phyloP scores from a whole-genome alignment of 345 rosid species.

The Ceriops decandra region DNA sequence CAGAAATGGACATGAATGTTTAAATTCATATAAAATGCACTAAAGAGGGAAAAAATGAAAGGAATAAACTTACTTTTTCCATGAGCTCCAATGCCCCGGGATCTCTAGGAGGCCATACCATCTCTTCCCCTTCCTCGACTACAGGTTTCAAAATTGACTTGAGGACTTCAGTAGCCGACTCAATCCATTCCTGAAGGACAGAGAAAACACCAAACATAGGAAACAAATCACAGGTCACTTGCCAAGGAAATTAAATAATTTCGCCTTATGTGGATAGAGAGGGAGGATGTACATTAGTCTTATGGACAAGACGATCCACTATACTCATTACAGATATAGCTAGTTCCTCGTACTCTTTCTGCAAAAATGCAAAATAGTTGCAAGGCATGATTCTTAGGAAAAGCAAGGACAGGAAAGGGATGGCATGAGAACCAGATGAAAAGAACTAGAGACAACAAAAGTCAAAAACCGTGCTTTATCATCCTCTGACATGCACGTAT shows the following conservation, averaged over 20 bases:
- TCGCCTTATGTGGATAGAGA: background rate
- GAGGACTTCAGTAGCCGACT: slow-evolving; percentile 80
- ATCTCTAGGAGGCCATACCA: slow-evolving; percentile 78
- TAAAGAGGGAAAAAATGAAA: background rate
- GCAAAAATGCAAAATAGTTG: slow-evolving; percentile 26
- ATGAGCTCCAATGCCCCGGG: slow-evolving; percentile 61
- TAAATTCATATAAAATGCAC: background rate
- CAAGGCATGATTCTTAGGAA: slow-evolving; percentile 14
- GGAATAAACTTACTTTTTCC: slow-evolving; percentile 51
- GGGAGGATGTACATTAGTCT: slow-evolving; percentile 54
- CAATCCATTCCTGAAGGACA: slow-evolving; percentile 70
- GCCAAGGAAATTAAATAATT: background rate
- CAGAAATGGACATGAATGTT: background rate
- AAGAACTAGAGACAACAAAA: slow-evolving; percentile 34
- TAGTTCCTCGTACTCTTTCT: slow-evolving; percentile 92
- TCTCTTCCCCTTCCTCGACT: slow-evolving; percentile 61
- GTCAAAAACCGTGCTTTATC: slow-evolving; percentile 66
- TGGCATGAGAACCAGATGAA: slow-evolving; percentile 9
- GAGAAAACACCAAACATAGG: background rate
- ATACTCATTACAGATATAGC: slow-evolving; percentile 74
- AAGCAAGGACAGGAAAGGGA: slow-evolving; percentile 10
- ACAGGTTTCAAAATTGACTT: slow-evolving; percentile 68
- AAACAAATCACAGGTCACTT: background rate
- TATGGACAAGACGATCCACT: slow-evolving; percentile 76
- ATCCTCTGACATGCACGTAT: slow-evolving; percentile 85